A percentile compares a stretch with the other conserved stretches of the same genome.
Conservation (phyloP, 768 basidiomycete genomes). For the Amanita inopinata region DNA sequence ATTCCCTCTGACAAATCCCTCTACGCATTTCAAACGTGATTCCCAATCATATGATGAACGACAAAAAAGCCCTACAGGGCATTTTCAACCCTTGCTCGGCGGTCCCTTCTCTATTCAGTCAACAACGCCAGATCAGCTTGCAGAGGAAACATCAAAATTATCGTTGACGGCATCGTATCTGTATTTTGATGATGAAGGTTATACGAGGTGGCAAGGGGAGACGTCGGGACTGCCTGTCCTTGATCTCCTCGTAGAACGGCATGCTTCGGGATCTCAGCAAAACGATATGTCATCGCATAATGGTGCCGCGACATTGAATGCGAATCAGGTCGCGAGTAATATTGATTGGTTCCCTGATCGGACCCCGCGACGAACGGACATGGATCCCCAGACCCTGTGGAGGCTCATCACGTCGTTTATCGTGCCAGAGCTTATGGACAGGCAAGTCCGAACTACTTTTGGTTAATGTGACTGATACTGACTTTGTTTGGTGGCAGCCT, state of each 20-base stretch:
- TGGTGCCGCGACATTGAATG: constrained; percentile 20
- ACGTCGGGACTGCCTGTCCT: constrained; percentile 87
- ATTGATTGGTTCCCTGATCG: constrained; percentile 80
- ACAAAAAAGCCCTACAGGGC: constrained; percentile 33
- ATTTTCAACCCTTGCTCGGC: constrained; percentile 31
- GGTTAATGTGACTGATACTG: not conserved
- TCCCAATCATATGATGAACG: constrained; percentile 27
- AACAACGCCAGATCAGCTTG: constrained; percentile 31
- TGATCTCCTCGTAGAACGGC: constrained; percentile 71
- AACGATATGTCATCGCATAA: constrained; percentile 17
- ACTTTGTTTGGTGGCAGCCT: constrained; percentile 32
- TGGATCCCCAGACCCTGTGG: constrained; percentile 85
- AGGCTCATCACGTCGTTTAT: constrained; percentile 79
- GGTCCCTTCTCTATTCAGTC: constrained; percentile 20
- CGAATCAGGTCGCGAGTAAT: constrained; percentile 22
- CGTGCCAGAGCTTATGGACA: constrained; percentile 88
- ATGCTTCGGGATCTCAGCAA: constrained; percentile 28
- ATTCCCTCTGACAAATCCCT: constrained; percentile 74
- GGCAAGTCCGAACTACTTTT: constrained; percentile 35
- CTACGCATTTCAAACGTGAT: constrained; percentile 59
- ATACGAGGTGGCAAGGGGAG: constrained; percentile 86
- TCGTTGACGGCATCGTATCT: constrained; percentile 71
- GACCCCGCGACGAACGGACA: constrained; percentile 59
- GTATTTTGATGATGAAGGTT: constrained; percentile 82
- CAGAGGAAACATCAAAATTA: constrained; percentile 52